Conservation (phyloP, 768 basidiomycete genomes). For the Lactifluus subvellereus region DNA sequence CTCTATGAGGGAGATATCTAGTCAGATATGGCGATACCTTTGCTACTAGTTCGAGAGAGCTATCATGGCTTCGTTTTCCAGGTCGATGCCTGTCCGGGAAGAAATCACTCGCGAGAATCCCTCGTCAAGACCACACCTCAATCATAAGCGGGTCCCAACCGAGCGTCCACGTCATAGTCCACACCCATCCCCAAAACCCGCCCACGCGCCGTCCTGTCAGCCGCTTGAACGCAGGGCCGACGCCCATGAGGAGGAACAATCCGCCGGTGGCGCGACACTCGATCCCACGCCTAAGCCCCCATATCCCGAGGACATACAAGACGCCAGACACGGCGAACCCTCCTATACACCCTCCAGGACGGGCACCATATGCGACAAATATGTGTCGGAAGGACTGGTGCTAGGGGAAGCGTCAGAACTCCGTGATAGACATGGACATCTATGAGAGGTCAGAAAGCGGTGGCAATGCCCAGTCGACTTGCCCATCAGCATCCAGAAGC, state of each 20-base stretch:
- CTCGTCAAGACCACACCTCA: conserved; percentile 15
- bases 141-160: conserved; percentile 33
- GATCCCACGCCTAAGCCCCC: conserved; percentile 51
- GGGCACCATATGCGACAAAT: conserved; percentile 32
- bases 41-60: neutral
- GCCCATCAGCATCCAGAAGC: conserved; percentile 26
- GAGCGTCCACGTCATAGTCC: conserved; percentile 46
- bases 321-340: conserved; percentile 54
- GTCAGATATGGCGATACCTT: neutral
- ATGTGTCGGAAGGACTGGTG: conserved; percentile 34
- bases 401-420: conserved; percentile 39
- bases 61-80: neutral
- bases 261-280: conserved; percentile 40
- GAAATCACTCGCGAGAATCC: conserved; percentile 11
- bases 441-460: conserved; percentile 34
- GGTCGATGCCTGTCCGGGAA: too few species aligned
- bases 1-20: too few species aligned
- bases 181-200: conserved; percentile 48
- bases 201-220: conserved; percentile 41
- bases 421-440: conserved; percentile 33
- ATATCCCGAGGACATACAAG: conserved; percentile 53
- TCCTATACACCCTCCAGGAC: conserved; percentile 42
- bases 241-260: conserved; percentile 55
- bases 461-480: conserved; percentile 33
- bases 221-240: conserved; percentile 43